phyloP scores from a whole-genome alignment of 2,329 filamentous ascomycete species.

The Talaromyces amestolkiae region DNA sequence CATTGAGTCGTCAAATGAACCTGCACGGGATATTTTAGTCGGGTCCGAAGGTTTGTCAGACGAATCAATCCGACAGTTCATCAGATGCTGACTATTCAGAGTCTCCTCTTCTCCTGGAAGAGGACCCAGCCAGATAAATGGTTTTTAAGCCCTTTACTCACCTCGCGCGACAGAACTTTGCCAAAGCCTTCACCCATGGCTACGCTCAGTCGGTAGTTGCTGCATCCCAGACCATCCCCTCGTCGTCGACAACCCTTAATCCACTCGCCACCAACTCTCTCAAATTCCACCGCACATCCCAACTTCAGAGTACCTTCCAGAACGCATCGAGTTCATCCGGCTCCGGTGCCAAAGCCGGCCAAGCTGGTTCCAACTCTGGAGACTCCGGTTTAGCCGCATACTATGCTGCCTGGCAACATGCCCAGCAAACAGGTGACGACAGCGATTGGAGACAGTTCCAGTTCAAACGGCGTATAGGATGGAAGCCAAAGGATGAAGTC shows the following conservation, averaged over 20 bases:
- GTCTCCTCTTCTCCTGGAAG: slow-evolving; percentile 63
- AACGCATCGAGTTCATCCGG: slow-evolving; percentile 52
- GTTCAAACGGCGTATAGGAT: slow-evolving; percentile 83
- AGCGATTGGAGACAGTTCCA: slow-evolving; percentile 91
- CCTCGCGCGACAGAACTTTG: slow-evolving; percentile 96
- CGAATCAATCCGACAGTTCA: neutral
- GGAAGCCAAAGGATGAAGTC: slow-evolving; percentile 62
- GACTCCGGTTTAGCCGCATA: slow-evolving; percentile 81
- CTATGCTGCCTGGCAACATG: slow-evolving; percentile 83
- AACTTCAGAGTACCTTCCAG: slow-evolving; percentile 77
- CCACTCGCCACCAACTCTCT: slow-evolving; percentile 50
- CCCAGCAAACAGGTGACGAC: slow-evolving; percentile 65
- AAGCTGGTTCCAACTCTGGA: slow-evolving; percentile 53
- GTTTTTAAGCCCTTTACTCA: slow-evolving; percentile 66
- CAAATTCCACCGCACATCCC: slow-evolving; percentile 56
- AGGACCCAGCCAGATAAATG: slow-evolving; percentile 81
- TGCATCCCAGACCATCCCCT: slow-evolving; percentile 77
- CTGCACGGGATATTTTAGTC: slow-evolving; percentile 69
- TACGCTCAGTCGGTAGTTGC: slow-evolving; percentile 98
- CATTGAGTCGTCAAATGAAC: slow-evolving; percentile 93
- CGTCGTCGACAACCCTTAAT: slow-evolving; percentile 50
- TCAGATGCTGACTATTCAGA: slow-evolving; percentile 32
- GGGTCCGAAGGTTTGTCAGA: slow-evolving; percentile 62
- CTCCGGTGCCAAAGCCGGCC: slow-evolving; percentile 54
- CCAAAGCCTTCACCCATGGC: slow-evolving; percentile 95